Evolutionary conservation across 1,284 basidiomycete species (phyloP).

Genomic region (Mycosarcoma mackinlayi): DNA sequence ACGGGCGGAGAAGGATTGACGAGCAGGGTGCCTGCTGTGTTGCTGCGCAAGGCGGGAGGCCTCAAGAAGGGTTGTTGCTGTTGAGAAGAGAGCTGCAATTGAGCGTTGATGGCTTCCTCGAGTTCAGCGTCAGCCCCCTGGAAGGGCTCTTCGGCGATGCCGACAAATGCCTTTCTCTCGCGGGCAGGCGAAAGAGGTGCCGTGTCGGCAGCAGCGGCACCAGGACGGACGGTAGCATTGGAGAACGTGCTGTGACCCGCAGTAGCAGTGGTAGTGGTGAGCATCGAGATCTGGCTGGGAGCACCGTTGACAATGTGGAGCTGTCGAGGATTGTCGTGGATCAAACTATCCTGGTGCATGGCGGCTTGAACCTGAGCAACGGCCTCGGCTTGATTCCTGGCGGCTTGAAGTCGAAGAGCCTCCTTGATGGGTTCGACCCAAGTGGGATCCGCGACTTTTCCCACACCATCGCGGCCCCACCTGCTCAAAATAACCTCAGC

Average conservation of each 20-base stretch:
- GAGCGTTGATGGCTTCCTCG: slow-evolving; percentile 37
- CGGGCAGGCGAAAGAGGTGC: slow-evolving; percentile 28
- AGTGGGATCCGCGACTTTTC: slow-evolving; percentile 73
- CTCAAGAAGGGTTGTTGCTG: slow-evolving; percentile 24
- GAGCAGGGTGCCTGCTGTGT: slow-evolving; percentile 57
- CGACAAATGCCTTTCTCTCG: slow-evolving; percentile 34
- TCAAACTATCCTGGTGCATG: slow-evolving; percentile 70
- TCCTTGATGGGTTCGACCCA: slow-evolving; percentile 93
- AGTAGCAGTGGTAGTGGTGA: slow-evolving; percentile 54
- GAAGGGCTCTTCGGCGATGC: slow-evolving; percentile 49
- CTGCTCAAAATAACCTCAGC: slow-evolving; percentile 85
- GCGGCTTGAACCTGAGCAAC: slow-evolving; percentile 77
- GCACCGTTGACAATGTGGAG: slow-evolving; percentile 62
- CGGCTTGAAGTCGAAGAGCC: slow-evolving; percentile 74
- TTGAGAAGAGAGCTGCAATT: slow-evolving; percentile 17
- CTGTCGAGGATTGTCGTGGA: slow-evolving; percentile 63
- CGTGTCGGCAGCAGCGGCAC: background rate
- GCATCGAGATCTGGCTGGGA: slow-evolving; percentile 50
- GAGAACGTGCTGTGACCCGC: slow-evolving; percentile 52
- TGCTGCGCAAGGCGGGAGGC: slow-evolving; percentile 48
- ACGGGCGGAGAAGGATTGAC: slow-evolving; percentile 52
- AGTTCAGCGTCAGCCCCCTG: slow-evolving; percentile 21
- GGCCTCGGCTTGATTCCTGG: slow-evolving; percentile 80
- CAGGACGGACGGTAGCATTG: slow-evolving; percentile 26
- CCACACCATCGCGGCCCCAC: slow-evolving; percentile 90